phyloP scores from a whole-genome alignment of 805 yeast species.

The Teunomyces aglyptinius region DNA sequence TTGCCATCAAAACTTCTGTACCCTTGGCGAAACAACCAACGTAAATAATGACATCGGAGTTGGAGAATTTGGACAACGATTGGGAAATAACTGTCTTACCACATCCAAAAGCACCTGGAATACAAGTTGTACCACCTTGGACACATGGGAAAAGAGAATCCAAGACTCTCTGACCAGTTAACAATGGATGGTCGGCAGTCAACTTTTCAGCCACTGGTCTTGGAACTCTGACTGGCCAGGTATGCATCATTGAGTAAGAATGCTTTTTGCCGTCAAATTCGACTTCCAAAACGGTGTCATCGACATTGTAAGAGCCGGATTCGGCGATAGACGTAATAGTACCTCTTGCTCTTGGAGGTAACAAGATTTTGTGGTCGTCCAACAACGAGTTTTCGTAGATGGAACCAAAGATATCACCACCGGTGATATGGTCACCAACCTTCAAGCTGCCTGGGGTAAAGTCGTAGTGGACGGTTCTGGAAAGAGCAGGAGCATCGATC shows the following conservation, averaged over 20 bases:
- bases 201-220: slow-evolving; percentile 96
- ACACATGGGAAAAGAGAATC: slow-evolving; percentile 98
- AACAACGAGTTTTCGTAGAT: slow-evolving; percentile 91
- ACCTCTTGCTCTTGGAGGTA: slow-evolving; percentile 99
- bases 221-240: slow-evolving; percentile 99
- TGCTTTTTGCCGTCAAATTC: slow-evolving; percentile 88
- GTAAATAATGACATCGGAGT: slow-evolving; percentile 94
- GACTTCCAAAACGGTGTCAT: slow-evolving; percentile 85
- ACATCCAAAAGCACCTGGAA: slow-evolving; percentile 99
- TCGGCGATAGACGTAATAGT: slow-evolving; percentile 86
- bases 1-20: too few relatives aligned
- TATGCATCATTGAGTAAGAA: slow-evolving; percentile 90
- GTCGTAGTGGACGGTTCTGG: slow-evolving; percentile 78
- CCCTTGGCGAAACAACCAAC: slow-evolving; percentile 52
- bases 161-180: slow-evolving; percentile 98
- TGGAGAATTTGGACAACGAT: slow-evolving; percentile 93
- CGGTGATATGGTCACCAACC: slow-evolving; percentile 96
- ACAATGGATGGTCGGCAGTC: slow-evolving; percentile 89
- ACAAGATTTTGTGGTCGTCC: slow-evolving; percentile 86
- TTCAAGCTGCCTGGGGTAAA: slow-evolving; percentile 76
- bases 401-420: slow-evolving; percentile 96
- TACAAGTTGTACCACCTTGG: slow-evolving; percentile 99
- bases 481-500: slow-evolving; percentile 92
- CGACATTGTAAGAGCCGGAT: slow-evolving; percentile 88
- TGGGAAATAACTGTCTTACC: slow-evolving; percentile 99